phyloP scores from a whole-genome alignment of 1,284 basidiomycete species.

The Pisolithus thermaeus region DNA sequence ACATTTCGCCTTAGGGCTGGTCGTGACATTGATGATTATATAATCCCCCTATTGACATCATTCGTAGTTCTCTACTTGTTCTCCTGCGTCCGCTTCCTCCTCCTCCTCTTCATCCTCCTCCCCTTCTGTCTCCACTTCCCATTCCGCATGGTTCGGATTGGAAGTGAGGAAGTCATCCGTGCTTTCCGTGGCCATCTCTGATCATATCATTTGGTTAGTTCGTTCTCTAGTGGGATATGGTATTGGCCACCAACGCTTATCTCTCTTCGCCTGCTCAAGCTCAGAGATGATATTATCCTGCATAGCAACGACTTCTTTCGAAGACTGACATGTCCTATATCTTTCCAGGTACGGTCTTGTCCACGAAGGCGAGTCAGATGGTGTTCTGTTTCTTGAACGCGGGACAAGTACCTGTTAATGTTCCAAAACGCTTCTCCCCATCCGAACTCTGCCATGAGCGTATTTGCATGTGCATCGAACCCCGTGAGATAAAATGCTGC shows the following conservation, averaged over 20 bases:
- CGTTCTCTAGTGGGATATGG: background rate
- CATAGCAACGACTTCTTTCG: constrained; percentile 58
- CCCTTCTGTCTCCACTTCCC: background rate
- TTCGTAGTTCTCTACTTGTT: background rate
- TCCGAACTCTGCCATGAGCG: constrained; percentile 72
- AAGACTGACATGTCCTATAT: constrained; percentile 66
- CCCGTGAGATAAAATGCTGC: constrained; percentile 92
- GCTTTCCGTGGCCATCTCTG: constrained; percentile 10
- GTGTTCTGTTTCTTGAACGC: background rate
- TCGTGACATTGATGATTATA: background rate
- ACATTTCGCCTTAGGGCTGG: constrained; percentile 35
- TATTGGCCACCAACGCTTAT: constrained; percentile 12
- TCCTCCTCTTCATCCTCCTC: constrained; percentile 5
- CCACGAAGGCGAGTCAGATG: background rate
- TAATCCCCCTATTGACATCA: background rate
- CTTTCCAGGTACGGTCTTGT: constrained; percentile 58
- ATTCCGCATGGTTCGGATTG: constrained; percentile 23
- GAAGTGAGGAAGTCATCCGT: constrained; percentile 27
- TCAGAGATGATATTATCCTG: constrained; percentile 75
- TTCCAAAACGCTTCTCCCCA: constrained; percentile 86
- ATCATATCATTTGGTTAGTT: background rate
- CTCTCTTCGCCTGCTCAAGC: constrained; percentile 42
- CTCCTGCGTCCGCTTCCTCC: background rate
- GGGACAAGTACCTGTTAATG: constrained; percentile 61
- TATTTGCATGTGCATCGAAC: constrained; percentile 74